Evolutionary conservation across 179 eudicot genomes (phyloP).

Genomic region (Kewa caespitosa): DNA sequence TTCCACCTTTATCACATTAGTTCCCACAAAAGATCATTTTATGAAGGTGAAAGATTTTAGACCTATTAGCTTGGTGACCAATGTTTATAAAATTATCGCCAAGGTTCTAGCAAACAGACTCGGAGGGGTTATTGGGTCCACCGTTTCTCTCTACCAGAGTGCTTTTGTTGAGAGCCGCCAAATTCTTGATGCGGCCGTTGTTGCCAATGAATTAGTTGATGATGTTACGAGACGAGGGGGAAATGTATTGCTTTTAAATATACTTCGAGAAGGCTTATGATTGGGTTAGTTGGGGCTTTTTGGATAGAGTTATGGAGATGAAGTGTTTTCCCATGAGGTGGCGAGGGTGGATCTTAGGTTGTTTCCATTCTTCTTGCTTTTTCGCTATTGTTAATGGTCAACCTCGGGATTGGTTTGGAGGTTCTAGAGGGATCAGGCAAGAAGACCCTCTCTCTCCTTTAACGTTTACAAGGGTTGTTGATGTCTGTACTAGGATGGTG

Average conservation of each 20-base stretch:
- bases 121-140: background rate
- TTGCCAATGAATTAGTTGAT: background rate
- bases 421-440: background rate
- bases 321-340: background rate
- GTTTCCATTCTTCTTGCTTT: background rate
- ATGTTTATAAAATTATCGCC: background rate
- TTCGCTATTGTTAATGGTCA: background rate
- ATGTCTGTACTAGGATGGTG: background rate
- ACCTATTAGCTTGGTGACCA: background rate
- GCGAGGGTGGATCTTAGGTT: background rate
- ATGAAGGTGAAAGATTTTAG: background rate
- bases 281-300: background rate
- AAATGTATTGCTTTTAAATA: background rate
- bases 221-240: background rate
- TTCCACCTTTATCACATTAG: background rate
- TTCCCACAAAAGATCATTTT: background rate
- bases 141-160: background rate
- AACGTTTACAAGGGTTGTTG: background rate
- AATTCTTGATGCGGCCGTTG: background rate
- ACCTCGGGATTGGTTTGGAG: background rate
- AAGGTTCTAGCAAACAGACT: background rate
- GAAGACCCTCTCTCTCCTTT: background rate
- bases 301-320: background rate
- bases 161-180: background rate
- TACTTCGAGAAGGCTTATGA: background rate